Base-by-base conservation (phyloP, 495 filamentous ascomycete genomes). In the Aspergillus steynii region DNA sequence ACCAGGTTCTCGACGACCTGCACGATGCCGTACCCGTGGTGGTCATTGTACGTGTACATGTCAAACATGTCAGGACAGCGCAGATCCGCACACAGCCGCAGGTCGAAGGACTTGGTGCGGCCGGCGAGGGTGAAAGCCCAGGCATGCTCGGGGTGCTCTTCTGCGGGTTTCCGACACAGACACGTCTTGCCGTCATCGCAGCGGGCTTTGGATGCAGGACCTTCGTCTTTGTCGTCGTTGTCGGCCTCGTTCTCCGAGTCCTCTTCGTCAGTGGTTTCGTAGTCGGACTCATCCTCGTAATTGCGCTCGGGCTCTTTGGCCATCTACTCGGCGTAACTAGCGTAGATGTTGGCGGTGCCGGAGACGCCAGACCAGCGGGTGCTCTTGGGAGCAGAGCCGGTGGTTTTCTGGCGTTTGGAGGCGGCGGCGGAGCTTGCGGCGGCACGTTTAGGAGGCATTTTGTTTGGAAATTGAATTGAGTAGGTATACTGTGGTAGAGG, bases 11-110 rank as follows among this genome's bases (percentile, higher is more conserved):
- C 69, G 12, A 79, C 58, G 7, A 75, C 56, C 60, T 83, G 79
- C 45, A 68, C 29, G 3, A 73, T 57, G 5, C 77, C 81, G 49
- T 73, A 78, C 0, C 71, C 73, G 31, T 56, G 60, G 29, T 56
- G 71, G 49, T 82, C 74, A 51, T 77, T 78, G 60, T 71, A 77
- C 49, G 71, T 71, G 54, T 78, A 68, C 74, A 82, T 76, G 32
- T 57, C 63, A 42, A 76, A 74, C 15, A 27, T n/a, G 31, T 81
- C 77, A 8, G 71, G 79, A 57, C 74, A 55, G 12, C 78, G 71
- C 53, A 75, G 65, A 15, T 65, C 51, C 2, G 49, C 20, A 32
- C 68, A 52, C 0, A 45, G 25, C 8, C 20, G 45, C 31, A 49
- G 49, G 6, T 56, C 50, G 7, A 47, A 34, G 45, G 45, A 47